These are phyloP conservation scores for Claviceps capensis DNA, from an alignment of 2,329 filamentous ascomycete genomes.

Conservation along the genomic window DNA sequence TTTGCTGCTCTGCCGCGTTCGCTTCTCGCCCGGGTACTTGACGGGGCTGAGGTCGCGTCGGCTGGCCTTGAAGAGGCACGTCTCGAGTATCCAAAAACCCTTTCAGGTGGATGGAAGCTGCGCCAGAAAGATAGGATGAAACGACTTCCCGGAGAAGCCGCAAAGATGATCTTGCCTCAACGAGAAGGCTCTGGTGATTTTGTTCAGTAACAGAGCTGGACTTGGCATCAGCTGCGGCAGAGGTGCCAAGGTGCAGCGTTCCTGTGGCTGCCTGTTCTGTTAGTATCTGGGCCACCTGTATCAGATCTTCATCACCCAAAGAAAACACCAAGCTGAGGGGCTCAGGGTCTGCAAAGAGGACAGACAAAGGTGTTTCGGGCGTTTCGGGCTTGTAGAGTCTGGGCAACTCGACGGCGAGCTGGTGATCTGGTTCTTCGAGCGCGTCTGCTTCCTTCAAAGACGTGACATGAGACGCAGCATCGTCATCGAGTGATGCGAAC, in stretches of 20 bases:
- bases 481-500: slow-evolving; percentile 32
- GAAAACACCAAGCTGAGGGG: slow-evolving; percentile 32
- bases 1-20: slow-evolving; percentile 31
- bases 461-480: slow-evolving; percentile 36
- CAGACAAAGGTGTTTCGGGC: slow-evolving; percentile 35
- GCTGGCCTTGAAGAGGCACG: slow-evolving; percentile 37
- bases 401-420: slow-evolving; percentile 34
- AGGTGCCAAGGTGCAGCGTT: slow-evolving; percentile 22
- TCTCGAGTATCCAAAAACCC: slow-evolving; percentile 44
- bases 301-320: slow-evolving; percentile 43
- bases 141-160: slow-evolving; percentile 32
- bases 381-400: slow-evolving; percentile 33
- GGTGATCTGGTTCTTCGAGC: slow-evolving; percentile 31
- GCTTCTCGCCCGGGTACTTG: slow-evolving; percentile 27
- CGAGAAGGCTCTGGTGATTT: slow-evolving; percentile 27
- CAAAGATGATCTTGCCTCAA: slow-evolving; percentile 32
- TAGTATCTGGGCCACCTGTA: slow-evolving; percentile 57
- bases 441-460: slow-evolving; percentile 36
- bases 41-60: slow-evolving; percentile 37
- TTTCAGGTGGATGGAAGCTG: slow-evolving; percentile 26
- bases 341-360: slow-evolving; percentile 46
- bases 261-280: slow-evolving; percentile 54
- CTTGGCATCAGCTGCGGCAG: slow-evolving; percentile 9
- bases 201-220: slow-evolving; percentile 16
- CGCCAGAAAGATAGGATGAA: slow-evolving; percentile 28